Evolutionary conservation across 1,284 basidiomycete genomes (phyloP).

Genomic region (Cryptococcus sp.): DNA sequence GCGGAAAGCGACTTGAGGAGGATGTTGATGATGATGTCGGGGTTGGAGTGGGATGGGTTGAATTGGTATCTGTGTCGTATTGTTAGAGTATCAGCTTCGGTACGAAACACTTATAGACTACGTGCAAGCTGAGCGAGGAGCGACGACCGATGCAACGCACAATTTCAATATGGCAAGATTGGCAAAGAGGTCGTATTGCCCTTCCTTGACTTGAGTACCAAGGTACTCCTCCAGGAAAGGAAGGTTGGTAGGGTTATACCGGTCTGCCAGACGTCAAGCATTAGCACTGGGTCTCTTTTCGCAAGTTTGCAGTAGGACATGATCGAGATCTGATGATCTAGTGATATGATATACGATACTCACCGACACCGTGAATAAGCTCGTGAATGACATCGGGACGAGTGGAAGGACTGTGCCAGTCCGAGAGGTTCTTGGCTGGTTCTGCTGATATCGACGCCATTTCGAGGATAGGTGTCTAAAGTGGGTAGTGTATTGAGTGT

Average conservation of each 20-base stretch:
- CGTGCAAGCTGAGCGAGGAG: conserved; percentile 12
- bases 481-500: neutral
- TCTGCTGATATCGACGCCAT: conserved; percentile 37
- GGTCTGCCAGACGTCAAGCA: conserved; percentile 60
- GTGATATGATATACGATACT: conserved; percentile 42
- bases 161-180: conserved; percentile 79
- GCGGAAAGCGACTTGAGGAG: conserved; percentile 89
- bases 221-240: conserved; percentile 92
- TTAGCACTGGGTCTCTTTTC: neutral
- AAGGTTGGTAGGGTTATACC: conserved; percentile 94
- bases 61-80: conserved; percentile 77
- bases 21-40: conserved; percentile 90
- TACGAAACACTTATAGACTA: neutral
- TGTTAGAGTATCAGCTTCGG: conserved; percentile 8
- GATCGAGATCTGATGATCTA: neutral
- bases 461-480: conserved; percentile 10
- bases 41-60: conserved; percentile 89
- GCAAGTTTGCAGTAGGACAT: neutral
- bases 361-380: conserved; percentile 87
- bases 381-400: conserved; percentile 83
- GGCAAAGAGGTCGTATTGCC: conserved; percentile 89
- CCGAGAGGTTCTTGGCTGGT: conserved; percentile 39
- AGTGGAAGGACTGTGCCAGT: conserved; percentile 63
- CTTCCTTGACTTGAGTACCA: conserved; percentile 82
- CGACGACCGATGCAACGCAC: conserved; percentile 63